phyloP scores from a whole-genome alignment of 192 early-diverging fungal species.

The Coemansia sp. region DNA sequence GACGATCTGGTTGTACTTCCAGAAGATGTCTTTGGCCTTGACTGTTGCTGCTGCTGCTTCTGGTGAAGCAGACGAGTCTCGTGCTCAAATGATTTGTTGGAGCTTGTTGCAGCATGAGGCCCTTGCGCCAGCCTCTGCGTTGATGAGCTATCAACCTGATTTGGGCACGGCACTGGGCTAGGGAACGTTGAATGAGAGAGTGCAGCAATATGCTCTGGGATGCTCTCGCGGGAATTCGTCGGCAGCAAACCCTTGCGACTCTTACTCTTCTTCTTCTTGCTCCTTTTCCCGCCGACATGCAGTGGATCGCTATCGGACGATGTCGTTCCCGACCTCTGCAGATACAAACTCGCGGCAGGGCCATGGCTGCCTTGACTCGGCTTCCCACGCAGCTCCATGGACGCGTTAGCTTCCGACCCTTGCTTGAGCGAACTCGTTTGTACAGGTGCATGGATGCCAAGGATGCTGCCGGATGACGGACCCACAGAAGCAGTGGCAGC shows the following conservation, averaged over 20 bases:
- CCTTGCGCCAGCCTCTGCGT: conserved; percentile 17
- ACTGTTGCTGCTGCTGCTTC: conserved; percentile 16
- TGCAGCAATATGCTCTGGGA: conserved; percentile 49
- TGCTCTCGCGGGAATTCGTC: conserved; percentile 43
- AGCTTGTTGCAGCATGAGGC: not conserved
- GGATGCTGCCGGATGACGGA: not conserved
- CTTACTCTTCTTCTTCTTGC: conserved; percentile 26
- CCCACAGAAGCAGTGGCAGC: conserved; percentile 3
- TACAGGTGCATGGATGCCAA: conserved; percentile 13
- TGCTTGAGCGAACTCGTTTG: conserved; percentile 13
- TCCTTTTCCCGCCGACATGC: conserved; percentile 5
- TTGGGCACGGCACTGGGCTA: conserved; percentile 39
- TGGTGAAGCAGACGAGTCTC: conserved; percentile 11
- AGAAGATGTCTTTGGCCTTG: conserved; percentile 43
- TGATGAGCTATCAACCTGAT: conserved; percentile 29
- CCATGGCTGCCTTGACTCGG: not conserved
- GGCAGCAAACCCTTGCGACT: conserved; percentile 37
- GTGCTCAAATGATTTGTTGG: conserved; percentile 3
- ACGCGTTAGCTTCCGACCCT: conserved; percentile 9
- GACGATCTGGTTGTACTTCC: conserved; percentile 13
- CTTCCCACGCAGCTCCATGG: not conserved
- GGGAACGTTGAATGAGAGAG: conserved; percentile 54
- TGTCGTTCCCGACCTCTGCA: conserved; percentile 4
- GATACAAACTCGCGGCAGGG: not conserved
- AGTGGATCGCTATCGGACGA: conserved; percentile 4